Percentiles rank a stretch among this genome's conserved stretches.
These are phyloP conservation scores for Suhomyces xylopsoci DNA, from an alignment of 805 yeast species.

Conservation along the genomic window DNA sequence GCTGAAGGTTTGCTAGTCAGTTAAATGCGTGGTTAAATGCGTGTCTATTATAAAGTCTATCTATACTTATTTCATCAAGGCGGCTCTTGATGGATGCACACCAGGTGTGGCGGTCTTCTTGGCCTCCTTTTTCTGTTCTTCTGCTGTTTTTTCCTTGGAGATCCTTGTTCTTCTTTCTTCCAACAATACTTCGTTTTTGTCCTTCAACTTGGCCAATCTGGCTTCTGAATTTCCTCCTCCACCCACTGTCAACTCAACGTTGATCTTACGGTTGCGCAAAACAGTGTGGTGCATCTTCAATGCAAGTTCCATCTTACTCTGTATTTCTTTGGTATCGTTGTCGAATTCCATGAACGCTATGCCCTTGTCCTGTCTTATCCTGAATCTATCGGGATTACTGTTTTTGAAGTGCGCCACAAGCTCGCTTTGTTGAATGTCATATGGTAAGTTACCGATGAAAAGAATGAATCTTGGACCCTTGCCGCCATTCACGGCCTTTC, in stretches of 20 bases:
- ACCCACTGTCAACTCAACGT: slow-evolving; percentile 95
- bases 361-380: slow-evolving; percentile 82
- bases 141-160: slow-evolving; percentile 42
- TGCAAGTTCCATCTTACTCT: slow-evolving; percentile 79
- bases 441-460: slow-evolving; percentile 90
- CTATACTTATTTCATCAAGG: slow-evolving; percentile 31
- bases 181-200: slow-evolving; percentile 72
- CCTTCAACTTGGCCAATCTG: slow-evolving; percentile 64
- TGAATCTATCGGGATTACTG: slow-evolving; percentile 67
- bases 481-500: slow-evolving; percentile 49
- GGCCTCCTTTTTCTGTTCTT: slow-evolving; percentile 23
- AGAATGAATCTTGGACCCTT: slow-evolving; percentile 69
- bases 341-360: slow-evolving; percentile 89
- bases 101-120: slow-evolving; percentile 18
- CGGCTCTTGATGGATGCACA: slow-evolving; percentile 69
- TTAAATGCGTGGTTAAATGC: not conserved
- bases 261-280: slow-evolving; percentile 71
- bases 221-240: slow-evolving; percentile 90
- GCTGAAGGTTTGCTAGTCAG: not conserved
- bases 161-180: slow-evolving; percentile 66
- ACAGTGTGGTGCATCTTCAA: slow-evolving; percentile 76
- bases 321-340: slow-evolving; percentile 56
- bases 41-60: not conserved
- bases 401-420: slow-evolving; percentile 70
- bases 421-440: slow-evolving; percentile 59